Evolutionary conservation across 2,329 filamentous ascomycete species (phyloP).

Genomic region (Alternaria consortialis): DNA sequence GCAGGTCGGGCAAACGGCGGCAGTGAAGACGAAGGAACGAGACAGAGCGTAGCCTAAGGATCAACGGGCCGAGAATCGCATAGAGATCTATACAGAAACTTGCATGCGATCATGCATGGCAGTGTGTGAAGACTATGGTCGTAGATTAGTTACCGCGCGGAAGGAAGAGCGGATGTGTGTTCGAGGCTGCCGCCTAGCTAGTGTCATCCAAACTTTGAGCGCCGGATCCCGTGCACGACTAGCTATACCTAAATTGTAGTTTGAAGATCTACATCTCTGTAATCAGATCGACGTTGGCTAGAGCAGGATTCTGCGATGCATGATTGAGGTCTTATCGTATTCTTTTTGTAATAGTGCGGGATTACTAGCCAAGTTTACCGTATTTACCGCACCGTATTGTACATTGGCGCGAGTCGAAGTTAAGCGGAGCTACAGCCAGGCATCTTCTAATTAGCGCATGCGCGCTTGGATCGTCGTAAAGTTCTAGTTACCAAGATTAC

Average conservation of each 20-base stretch:
- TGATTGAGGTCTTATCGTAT: background rate
- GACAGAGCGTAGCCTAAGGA: background rate
- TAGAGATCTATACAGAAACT: background rate
- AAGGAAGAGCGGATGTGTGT: constrained; percentile 2
- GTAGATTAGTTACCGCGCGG: constrained; percentile 1
- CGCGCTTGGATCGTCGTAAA: background rate
- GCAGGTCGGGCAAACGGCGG: background rate
- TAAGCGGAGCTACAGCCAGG: background rate
- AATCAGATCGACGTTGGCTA: background rate
- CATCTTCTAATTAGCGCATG: background rate
- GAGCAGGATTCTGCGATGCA: background rate
- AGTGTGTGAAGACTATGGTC: background rate
- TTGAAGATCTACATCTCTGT: background rate
- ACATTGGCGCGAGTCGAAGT: background rate
- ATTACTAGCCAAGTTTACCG: background rate
- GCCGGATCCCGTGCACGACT: background rate
- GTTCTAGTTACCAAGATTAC: background rate
- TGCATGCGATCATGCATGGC: background rate
- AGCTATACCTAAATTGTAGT: background rate
- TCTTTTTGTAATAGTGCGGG: background rate
- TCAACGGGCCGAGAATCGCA: background rate
- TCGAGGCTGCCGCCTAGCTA: background rate
- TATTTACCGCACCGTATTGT: background rate
- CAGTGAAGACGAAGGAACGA: background rate
- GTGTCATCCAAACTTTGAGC: background rate